These are phyloP conservation scores for Lachnellula arida DNA, from an alignment of 2,329 filamentous ascomycete species.

Conservation along the genomic window DNA sequence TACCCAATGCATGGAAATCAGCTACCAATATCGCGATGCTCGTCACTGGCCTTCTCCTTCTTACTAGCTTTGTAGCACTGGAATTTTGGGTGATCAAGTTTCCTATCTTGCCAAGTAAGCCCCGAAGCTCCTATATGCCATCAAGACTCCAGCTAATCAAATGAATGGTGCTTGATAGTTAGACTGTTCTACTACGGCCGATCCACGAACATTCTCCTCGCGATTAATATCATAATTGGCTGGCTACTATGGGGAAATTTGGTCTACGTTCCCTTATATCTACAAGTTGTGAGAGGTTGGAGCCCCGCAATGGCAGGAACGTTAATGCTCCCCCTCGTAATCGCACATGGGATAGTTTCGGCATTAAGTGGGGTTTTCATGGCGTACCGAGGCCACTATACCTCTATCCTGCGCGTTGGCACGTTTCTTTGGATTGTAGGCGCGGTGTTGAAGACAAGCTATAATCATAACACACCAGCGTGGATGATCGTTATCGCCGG, in stretches of 20 bases:
- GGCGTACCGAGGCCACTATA: background rate
- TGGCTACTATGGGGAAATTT: constrained; percentile 4
- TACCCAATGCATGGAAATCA: constrained; percentile 31
- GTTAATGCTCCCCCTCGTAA: constrained; percentile 3
- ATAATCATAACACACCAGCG: background rate
- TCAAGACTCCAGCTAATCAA: background rate
- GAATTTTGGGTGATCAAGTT: constrained; percentile 49
- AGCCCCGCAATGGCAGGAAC: background rate
- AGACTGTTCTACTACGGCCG: constrained; percentile 3
- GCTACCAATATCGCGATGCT: constrained; percentile 30
- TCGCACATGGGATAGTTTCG: background rate
- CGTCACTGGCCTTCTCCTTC: constrained; percentile 21
- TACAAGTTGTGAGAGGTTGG: constrained; percentile 2
- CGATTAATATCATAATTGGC: background rate
- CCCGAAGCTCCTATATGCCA: background rate
- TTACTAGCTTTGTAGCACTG: constrained; percentile 41
- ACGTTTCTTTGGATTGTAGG: background rate
- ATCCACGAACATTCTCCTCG: constrained; percentile 7
- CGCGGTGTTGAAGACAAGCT: background rate
- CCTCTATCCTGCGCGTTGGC: background rate
- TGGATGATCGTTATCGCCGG: background rate
- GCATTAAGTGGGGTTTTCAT: background rate
- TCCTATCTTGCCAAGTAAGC: constrained; percentile 62
- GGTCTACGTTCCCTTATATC: constrained; percentile 3
- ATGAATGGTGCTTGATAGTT: background rate